phyloP scores from a whole-genome alignment of 768 basidiomycete genomes.

The Collybiopsis luxurians region DNA sequence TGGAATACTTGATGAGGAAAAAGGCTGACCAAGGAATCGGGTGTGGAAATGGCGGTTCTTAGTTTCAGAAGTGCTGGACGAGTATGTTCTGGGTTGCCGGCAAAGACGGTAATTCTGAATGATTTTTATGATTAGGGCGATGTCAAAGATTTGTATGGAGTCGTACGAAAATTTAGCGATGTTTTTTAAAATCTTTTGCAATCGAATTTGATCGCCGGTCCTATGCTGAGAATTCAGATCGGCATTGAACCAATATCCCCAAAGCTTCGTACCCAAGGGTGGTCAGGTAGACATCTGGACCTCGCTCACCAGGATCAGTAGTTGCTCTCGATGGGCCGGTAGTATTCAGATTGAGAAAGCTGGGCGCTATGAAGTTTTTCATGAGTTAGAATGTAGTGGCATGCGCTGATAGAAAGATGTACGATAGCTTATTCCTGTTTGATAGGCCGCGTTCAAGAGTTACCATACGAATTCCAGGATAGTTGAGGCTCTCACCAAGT shows the following conservation, averaged over 20 bases:
- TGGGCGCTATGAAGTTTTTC: slow-evolving; percentile 6
- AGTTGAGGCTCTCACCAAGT: neutral
- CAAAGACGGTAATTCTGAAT: slow-evolving; percentile 9
- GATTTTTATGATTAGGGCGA: neutral
- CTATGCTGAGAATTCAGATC: neutral
- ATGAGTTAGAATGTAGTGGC: no score
- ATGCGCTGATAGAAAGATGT: no score
- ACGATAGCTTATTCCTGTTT: slow-evolving; percentile 13
- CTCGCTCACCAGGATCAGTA: slow-evolving; percentile 11
- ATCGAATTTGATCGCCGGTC: slow-evolving; percentile 9
- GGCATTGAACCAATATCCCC: no score
- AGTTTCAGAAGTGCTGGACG: neutral
- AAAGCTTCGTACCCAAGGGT: slow-evolving; percentile 5
- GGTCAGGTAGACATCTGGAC: slow-evolving; percentile 12
- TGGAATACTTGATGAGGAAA: neutral
- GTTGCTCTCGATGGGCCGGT: slow-evolving; percentile 2
- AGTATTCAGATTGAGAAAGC: slow-evolving; percentile 1
- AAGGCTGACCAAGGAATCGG: neutral
- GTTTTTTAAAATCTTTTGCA: slow-evolving; percentile 10
- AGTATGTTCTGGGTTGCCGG: slow-evolving; percentile 10
- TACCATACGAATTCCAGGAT: neutral
- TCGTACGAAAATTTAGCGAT: slow-evolving; percentile 10
- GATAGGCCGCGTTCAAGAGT: neutral
- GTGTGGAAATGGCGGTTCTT: neutral
- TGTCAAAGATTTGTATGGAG: neutral